Percentiles rank a stretch among this genome's conserved stretches.
Conservation (phyloP, 768 basidiomycete species). For the Phanerochaete sordida region DNA sequence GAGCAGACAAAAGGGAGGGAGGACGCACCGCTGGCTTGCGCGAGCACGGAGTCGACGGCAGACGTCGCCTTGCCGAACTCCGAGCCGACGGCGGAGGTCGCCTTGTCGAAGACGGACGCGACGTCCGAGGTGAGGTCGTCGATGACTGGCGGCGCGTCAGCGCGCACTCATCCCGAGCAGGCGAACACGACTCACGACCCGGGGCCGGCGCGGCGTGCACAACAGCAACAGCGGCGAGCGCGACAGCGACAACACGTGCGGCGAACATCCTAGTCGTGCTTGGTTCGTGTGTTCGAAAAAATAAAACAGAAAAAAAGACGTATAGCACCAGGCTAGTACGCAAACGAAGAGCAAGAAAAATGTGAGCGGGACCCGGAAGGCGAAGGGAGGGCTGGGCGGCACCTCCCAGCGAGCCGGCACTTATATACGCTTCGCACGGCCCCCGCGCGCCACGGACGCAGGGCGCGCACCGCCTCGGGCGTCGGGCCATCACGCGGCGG, state of each 20-base stretch:
- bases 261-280: slow-evolving; percentile 9
- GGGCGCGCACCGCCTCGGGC: not conserved
- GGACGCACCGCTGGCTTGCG: slow-evolving; percentile 2
- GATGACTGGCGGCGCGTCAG: slow-evolving; percentile 9
- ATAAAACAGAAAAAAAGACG: not conserved
- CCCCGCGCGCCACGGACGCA: not conserved
- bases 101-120: slow-evolving; percentile 11
- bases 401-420: not conserved
- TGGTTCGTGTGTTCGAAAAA: not conserved
- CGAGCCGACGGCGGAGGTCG: slow-evolving; percentile 5
- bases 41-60: slow-evolving; percentile 4
- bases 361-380: slow-evolving; percentile 10
- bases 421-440: slow-evolving; percentile 1
- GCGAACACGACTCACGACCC: slow-evolving; percentile 3
- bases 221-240: slow-evolving; percentile 11
- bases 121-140: slow-evolving; percentile 13
- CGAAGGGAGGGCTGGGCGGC: slow-evolving; percentile 8
- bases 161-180: not conserved
- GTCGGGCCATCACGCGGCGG: not conserved
- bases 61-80: not conserved
- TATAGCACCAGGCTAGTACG: slow-evolving; percentile 22
- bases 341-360: slow-evolving; percentile 9
- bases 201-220: slow-evolving; percentile 14
- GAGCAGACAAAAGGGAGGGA: not conserved
- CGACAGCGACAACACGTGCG: slow-evolving; percentile 13